Conservation (phyloP, 768 basidiomycete species). For the Amanita jacksonii region DNA sequence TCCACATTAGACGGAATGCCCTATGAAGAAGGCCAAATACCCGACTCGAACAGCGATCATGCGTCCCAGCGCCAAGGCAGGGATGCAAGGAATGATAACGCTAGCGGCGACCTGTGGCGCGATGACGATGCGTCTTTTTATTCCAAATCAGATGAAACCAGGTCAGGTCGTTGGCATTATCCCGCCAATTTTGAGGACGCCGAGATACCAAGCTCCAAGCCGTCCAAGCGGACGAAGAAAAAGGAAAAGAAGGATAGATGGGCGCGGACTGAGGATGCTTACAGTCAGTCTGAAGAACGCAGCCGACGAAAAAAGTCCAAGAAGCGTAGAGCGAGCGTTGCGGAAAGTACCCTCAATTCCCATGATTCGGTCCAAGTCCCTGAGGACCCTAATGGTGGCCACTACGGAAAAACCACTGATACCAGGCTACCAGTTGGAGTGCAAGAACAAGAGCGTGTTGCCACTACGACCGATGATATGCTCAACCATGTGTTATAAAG, state of each 20-base stretch:
- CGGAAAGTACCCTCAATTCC: conserved; percentile 26
- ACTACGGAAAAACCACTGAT: conserved; percentile 37
- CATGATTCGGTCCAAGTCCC: conserved; percentile 44
- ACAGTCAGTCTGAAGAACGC: conserved; percentile 40
- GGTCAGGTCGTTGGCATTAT: conserved; percentile 70
- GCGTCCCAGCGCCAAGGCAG: conserved; percentile 16
- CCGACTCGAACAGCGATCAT: conserved; percentile 11
- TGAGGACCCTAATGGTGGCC: conserved; percentile 65
- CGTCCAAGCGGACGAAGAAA: conserved; percentile 48
- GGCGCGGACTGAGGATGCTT: conserved; percentile 82
- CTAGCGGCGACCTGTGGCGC: conserved; percentile 60
- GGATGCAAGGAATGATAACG: conserved; percentile 25
- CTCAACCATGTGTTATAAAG: conserved; percentile 65
- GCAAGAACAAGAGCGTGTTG: conserved; percentile 18
- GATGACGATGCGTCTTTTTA: conserved; percentile 74
- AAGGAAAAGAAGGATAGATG: conserved; percentile 82
- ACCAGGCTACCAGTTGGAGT: conserved; percentile 9
- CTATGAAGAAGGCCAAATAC: conserved; percentile 74
- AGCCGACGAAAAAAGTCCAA: conserved; percentile 46
- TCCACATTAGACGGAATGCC: conserved; percentile 64
- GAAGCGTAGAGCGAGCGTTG: conserved; percentile 40
- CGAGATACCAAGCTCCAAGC: conserved; percentile 28
- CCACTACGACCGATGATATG: conserved; percentile 28
- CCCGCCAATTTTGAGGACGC: conserved; percentile 77
- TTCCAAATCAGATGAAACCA: conserved; percentile 29